Base-by-base conservation (phyloP, 2,329 filamentous ascomycete species). In the Diaporthe helianthi region DNA sequence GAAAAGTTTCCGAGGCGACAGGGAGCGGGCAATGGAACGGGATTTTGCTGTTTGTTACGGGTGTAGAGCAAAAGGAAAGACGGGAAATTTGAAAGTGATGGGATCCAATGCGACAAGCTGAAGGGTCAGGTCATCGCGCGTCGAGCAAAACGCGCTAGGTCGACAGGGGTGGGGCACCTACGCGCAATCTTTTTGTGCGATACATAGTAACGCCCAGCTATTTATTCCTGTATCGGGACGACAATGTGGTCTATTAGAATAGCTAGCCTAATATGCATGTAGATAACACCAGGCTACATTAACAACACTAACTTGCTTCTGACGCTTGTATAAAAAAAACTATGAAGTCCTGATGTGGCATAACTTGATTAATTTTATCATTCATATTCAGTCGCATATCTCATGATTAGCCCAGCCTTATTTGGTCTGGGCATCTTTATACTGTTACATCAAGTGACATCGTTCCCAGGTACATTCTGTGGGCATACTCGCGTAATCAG, bases 61-160 rank as follows among this genome's bases (percentile, higher is more conserved):
- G 29, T 15, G 12, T 8, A 63, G 29, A n/a, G 29, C 44, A 49
- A 63, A 61, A 63, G 44, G 44, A 49, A 47, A 47, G n/a, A 49
- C 58, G 58, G 58, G 58, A 63, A 63, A 63, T 63, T 63, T 63
- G 58, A 36, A 49, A 17, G 58, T 17, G 54, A 60, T 60, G 54
- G 29, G 58, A 63, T 49, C 44, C 58, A 49, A 63, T 49, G 58
- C 58, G 58, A 49, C 44, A 49, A 29, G 58, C 58, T 61, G 26
- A 10, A 63, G 26, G 58, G 44, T 63, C 41, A 63, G 58, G 44
- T 63, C 41, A 63, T 63, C 44, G 58, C 58, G 58, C 58, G 58
- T 63, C 58, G 7, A 17, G 26, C 26, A 24, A 24, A 26, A 49
- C 58, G 44, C 44, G 58, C 41, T 19, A 15, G 44, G 58, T 33